phyloP scores from a whole-genome alignment of 2,329 filamentous ascomycete genomes.

The Aspergillaceae sp. region DNA sequence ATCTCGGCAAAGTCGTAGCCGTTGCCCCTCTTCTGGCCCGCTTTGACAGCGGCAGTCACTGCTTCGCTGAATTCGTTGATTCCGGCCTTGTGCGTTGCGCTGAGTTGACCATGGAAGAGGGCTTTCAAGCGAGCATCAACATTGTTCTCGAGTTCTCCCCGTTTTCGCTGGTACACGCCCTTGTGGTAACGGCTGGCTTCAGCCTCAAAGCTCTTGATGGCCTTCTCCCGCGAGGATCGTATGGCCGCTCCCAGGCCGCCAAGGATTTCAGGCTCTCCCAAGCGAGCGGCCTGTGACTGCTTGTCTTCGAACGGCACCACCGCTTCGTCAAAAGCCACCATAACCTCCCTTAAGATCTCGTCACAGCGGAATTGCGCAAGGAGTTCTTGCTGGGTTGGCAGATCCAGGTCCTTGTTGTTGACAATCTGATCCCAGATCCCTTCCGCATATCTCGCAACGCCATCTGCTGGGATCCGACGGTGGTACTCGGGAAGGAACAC shows the following conservation, averaged over 20 bases:
- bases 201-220: constrained; percentile 74
- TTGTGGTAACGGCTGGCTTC: constrained; percentile 96
- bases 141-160: constrained; percentile 73
- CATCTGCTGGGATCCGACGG: constrained; percentile 88
- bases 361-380: constrained; percentile 96
- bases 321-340: constrained; percentile 72
- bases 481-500: constrained; percentile 93
- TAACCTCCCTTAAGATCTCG: constrained; percentile 85
- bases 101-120: constrained; percentile 80
- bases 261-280: constrained; percentile 67
- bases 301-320: constrained; percentile 77
- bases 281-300: constrained; percentile 63
- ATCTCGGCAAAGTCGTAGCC: constrained; percentile 94
- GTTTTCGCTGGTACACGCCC: constrained; percentile 81
- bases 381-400: constrained; percentile 94
- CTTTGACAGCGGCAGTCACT: constrained; percentile 78
- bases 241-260: constrained; percentile 66
- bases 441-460: constrained; percentile 88
- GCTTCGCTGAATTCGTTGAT: constrained; percentile 78
- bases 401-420: constrained; percentile 93
- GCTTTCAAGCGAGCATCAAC: constrained; percentile 81
- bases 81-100: constrained; percentile 80
- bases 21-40: constrained; percentile 82
- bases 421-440: constrained; percentile 98
- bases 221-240: constrained; percentile 60